These are phyloP conservation scores for Erucastrum elatum DNA, from an alignment of 345 rosid species.

Conservation along the genomic window DNA sequence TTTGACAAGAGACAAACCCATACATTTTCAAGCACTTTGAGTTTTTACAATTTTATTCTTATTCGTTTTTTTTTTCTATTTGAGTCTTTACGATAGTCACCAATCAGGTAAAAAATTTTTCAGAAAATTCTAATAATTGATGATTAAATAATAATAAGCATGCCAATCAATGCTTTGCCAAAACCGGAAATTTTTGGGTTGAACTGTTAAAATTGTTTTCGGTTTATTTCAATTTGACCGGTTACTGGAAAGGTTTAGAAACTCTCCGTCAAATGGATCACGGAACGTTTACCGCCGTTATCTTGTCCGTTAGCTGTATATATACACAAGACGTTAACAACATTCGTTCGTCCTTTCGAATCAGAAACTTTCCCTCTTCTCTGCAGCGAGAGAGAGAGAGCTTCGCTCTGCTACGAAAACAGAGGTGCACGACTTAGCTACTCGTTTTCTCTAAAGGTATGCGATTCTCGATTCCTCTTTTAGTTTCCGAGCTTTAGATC, in stretches of 20 bases:
- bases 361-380: slow-evolving; percentile 22
- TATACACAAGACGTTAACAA: not conserved
- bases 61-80: too few relatives aligned
- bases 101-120: too few relatives aligned
- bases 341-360: slow-evolving; percentile 8
- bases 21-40: too few relatives aligned
- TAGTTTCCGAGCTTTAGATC: slow-evolving; percentile 9
- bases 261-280: not conserved
- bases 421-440: not conserved
- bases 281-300: slow-evolving; percentile 21
- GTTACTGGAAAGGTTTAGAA: not conserved
- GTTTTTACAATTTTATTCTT: too few relatives aligned
- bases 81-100: too few relatives aligned
- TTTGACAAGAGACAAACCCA: too few relatives aligned
- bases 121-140: too few relatives aligned
- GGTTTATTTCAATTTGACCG: slow-evolving; percentile 9
- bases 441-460: slow-evolving; percentile 13
- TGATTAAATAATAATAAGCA: too few relatives aligned
- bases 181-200: not conserved
- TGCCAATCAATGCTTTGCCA: not conserved
- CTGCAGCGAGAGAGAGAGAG: slow-evolving; percentile 4
- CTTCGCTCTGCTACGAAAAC: not conserved
- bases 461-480: not conserved
- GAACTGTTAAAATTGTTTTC: not conserved
- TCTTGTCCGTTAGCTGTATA: slow-evolving; percentile 7